Evolutionary conservation across 2,329 filamentous ascomycete species (phyloP).

Genomic region (Cercospora zeina): DNA sequence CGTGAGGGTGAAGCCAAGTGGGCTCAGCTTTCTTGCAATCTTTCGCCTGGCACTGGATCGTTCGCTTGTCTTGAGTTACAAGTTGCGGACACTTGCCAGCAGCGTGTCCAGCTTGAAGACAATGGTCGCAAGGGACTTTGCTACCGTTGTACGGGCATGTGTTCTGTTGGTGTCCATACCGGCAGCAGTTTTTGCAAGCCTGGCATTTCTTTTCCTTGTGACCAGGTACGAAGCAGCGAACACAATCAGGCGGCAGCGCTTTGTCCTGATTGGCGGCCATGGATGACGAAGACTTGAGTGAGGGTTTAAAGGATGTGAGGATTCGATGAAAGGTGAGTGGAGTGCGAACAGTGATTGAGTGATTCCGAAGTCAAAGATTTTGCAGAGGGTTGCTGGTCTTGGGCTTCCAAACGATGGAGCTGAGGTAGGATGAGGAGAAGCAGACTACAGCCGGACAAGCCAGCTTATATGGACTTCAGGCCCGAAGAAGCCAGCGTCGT

Average conservation of each 20-base stretch:
- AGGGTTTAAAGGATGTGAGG: not conserved
- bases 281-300: not conserved
- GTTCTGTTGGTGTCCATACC: not conserved
- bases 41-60: not conserved
- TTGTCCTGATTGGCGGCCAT: slow-evolving; percentile 1
- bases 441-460: not conserved
- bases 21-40: not conserved
- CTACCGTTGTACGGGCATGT: not conserved
- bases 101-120: not conserved
- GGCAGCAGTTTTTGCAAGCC: not conserved
- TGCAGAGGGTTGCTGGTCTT: slow-evolving; percentile 1
- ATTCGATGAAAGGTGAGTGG: not conserved
- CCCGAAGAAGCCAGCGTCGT: not conserved
- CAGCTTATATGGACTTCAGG: not conserved
- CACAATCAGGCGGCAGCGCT: not conserved
- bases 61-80: not conserved
- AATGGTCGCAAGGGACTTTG: not conserved
- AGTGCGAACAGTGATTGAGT: not conserved
- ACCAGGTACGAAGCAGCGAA: not conserved
- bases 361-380: not conserved
- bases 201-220: not conserved
- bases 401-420: slow-evolving; percentile 1
- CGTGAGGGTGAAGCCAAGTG: slow-evolving; percentile 10
- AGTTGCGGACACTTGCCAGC: not conserved
- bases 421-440: not conserved